Base-by-base conservation (phyloP, 306 rosid genomes). In the Corylus avellana region DNA sequence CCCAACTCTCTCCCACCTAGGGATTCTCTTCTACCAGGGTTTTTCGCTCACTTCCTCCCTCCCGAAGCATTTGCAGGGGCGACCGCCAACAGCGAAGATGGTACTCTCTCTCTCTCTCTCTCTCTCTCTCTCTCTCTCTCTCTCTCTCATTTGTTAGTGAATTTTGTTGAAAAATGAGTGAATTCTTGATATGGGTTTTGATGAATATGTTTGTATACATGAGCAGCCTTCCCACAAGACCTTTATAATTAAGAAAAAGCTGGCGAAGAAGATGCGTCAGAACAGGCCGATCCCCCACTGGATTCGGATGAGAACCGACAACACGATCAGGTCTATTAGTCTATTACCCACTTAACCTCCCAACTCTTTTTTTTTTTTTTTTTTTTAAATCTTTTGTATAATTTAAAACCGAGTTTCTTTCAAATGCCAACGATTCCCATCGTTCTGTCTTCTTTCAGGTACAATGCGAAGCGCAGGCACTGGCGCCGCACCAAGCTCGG, bases 201-300 rank as follows among this genome's bases (percentile, higher is more conserved):
- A 39, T 68, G 10, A 42, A 32, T 59, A 10, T 59, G 27, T 6
- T 0, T 14, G 27, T 6, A 0, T 14, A 22, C 0, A 2, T 22
- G 61, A 25, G 29, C 83, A 92, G 98, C 98, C 97, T 79, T 93
- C 98, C 2, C 98, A 93, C 91, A 93, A 93, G 88, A 90, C 92
- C 44, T 92, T 93, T 88, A 79, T 70, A n/a, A 92, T 93, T 83
- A 93, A 93, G 92, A 93, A 93, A 93, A 93, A 93, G 82, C 75
- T 93, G 57, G 97, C 91, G 67, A 93, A 93, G 93, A 93, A 93
- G 97, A 93, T 90, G 97, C 89, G 98, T 82, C 97, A 92, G 88
- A 93, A 93, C 76, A 87, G 98, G 91, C 98, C 97, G 37, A 90
- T 92, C 35, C 98, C 98, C 7, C 90, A 91, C 68, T 91, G 97